Percentiles rank a stretch among this genome's conserved stretches.
Evolutionary conservation across 306 rosid genomes (phyloP).

Genomic region (Quercus cerris): DNA sequence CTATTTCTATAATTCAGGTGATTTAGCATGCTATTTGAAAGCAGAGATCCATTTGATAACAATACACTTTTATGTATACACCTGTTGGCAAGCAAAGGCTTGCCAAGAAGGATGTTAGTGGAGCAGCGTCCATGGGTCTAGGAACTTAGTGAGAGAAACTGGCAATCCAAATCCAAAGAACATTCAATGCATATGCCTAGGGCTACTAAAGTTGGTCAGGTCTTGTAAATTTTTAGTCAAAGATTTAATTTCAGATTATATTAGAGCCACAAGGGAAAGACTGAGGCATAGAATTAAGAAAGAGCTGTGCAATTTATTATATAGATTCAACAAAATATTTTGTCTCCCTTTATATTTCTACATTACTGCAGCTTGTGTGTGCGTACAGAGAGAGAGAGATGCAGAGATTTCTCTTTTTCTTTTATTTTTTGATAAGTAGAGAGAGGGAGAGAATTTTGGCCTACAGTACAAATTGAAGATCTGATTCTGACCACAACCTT

Average conservation of each 20-base stretch:
- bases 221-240: not conserved
- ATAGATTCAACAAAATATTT: not conserved
- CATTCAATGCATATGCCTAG: not conserved
- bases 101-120: not conserved
- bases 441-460: not conserved
- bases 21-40: not conserved
- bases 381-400: not conserved
- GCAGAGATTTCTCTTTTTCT: not conserved
- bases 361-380: not conserved
- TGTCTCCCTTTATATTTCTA: not conserved
- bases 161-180: not conserved
- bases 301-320: not conserved
- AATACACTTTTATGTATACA: not conserved
- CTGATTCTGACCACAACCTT: constrained; percentile 7
- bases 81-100: not conserved
- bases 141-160: not conserved
- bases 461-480: not conserved
- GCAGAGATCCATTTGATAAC: not conserved
- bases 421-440: not conserved
- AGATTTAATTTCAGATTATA: not conserved
- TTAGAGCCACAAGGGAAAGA: not conserved
- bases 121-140: not conserved
- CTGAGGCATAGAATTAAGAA: not conserved
- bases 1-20: not conserved
- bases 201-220: not conserved